These are phyloP conservation scores for Chytriomyces sp. DNA, from an alignment of 192 early-diverging fungal species.

Conservation along the genomic window DNA sequence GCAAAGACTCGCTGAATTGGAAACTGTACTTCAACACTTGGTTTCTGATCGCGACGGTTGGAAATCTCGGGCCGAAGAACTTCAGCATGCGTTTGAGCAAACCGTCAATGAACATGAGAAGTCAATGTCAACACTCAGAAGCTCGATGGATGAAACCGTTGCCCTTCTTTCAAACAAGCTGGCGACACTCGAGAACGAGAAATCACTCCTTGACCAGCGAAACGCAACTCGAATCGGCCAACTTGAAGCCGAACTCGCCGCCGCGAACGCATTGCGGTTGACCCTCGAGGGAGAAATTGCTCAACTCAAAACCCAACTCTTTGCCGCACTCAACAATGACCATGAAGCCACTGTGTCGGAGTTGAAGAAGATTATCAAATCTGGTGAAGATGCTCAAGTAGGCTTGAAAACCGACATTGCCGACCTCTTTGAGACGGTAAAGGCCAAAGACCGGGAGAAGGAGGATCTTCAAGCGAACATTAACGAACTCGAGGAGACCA, in stretches of 20 bases:
- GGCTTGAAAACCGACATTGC: conserved; percentile 16
- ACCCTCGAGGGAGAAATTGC: neutral
- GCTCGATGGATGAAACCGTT: conserved; percentile 5
- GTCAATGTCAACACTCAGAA: neutral
- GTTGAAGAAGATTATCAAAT: neutral
- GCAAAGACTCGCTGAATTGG: conserved; percentile 9
- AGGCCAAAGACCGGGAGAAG: conserved; percentile 26
- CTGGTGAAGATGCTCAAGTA: neutral
- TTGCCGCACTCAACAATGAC: conserved; percentile 31
- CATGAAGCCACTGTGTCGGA: conserved; percentile 14
- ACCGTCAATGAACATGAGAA: neutral
- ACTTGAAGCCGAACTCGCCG: neutral
- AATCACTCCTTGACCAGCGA: neutral
- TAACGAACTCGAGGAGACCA: conserved; percentile 30
- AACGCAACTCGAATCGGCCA: conserved; percentile 10
- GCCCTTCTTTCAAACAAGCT: conserved; percentile 2
- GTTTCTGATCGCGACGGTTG: conserved; percentile 22
- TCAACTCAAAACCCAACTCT: conserved; percentile 13
- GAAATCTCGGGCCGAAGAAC: conserved; percentile 17
- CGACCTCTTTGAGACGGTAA: conserved; percentile 21
- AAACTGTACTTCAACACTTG: conserved; percentile 22
- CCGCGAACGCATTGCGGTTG: neutral
- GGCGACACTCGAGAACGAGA: neutral
- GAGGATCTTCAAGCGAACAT: conserved; percentile 23
- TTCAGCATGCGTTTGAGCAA: neutral